Evolutionary conservation across 345 rosid species (phyloP).

Genomic region (Camelina neglecta): DNA sequence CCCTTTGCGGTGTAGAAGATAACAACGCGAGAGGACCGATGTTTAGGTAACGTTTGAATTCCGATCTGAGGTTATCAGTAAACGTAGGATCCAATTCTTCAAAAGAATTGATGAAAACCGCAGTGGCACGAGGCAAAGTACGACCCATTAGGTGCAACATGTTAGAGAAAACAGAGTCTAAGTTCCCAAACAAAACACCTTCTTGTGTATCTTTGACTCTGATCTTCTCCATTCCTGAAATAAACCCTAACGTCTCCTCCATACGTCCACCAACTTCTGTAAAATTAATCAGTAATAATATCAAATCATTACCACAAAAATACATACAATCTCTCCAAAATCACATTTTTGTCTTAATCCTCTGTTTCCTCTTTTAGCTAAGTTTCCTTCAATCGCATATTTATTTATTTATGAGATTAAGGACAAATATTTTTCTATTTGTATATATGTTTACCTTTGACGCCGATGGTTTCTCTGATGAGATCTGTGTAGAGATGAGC

Average conservation of each 20-base stretch:
- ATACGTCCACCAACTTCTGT: slow-evolving; percentile 14
- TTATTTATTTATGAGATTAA: not conserved
- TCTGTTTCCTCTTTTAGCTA: slow-evolving; percentile 2
- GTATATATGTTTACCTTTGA: slow-evolving; percentile 17
- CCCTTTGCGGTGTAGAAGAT: slow-evolving; percentile 1
- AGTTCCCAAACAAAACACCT: slow-evolving; percentile 46
- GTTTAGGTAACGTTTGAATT: slow-evolving; percentile 45
- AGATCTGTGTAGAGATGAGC: slow-evolving; percentile 52
- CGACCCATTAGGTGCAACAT: slow-evolving; percentile 44
- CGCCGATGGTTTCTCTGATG: slow-evolving; percentile 38
- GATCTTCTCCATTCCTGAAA: slow-evolving; percentile 58
- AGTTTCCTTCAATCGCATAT: not conserved
- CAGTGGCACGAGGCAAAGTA: slow-evolving; percentile 47
- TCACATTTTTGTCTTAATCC: not conserved
- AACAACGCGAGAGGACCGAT: slow-evolving; percentile 46
- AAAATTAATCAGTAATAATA: not conserved
- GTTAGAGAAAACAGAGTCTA: slow-evolving; percentile 41
- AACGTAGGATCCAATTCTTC: slow-evolving; percentile 47
- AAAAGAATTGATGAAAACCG: not conserved
- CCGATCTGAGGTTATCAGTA: slow-evolving; percentile 46
- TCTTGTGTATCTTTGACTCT: slow-evolving; percentile 54
- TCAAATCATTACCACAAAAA: slow-evolving; percentile 7
- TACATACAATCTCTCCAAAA: not conserved
- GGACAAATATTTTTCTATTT: not conserved
- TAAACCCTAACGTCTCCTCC: slow-evolving; percentile 44